These are phyloP conservation scores for Caryopteris hybrid DNA, from an alignment of 305 asterid genomes.

Conservation along the genomic window DNA sequence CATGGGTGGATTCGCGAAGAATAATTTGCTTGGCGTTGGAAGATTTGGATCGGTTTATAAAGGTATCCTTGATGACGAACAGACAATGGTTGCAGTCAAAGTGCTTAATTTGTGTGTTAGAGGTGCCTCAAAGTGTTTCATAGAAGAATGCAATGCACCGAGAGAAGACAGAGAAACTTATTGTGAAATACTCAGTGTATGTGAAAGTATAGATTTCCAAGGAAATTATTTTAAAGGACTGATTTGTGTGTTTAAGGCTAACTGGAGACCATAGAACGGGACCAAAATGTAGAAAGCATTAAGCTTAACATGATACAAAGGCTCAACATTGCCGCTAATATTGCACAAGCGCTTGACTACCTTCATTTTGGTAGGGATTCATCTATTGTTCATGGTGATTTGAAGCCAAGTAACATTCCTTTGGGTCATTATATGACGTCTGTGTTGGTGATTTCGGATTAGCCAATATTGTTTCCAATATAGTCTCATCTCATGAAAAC, in stretches of 20 bases:
- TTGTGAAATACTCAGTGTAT: constrained; percentile 2
- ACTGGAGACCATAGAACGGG: background rate
- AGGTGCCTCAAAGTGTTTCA: constrained; percentile 24
- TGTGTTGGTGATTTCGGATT: constrained; percentile 1
- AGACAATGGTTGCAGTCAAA: background rate
- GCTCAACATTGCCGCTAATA: background rate
- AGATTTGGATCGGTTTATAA: background rate
- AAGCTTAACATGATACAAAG: background rate
- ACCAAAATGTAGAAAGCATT: background rate
- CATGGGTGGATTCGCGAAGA: background rate
- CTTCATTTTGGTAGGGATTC: background rate
- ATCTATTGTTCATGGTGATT: constrained; percentile 4
- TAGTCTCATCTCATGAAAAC: background rate
- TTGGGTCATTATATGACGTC: background rate
- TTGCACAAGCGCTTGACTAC: background rate
- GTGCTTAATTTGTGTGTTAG: constrained; percentile 21
- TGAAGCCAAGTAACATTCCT: constrained; percentile 7
- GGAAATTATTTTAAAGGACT: background rate
- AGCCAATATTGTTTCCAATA: background rate
- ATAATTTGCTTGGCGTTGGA: background rate
- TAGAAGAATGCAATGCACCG: background rate
- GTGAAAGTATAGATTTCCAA: constrained; percentile 10
- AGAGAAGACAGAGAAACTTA: background rate
- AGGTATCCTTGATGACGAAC: background rate
- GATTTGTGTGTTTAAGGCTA: background rate